phyloP scores from a whole-genome alignment of 352 stramenopile species.

The Phytophthora boehmeriae region DNA sequence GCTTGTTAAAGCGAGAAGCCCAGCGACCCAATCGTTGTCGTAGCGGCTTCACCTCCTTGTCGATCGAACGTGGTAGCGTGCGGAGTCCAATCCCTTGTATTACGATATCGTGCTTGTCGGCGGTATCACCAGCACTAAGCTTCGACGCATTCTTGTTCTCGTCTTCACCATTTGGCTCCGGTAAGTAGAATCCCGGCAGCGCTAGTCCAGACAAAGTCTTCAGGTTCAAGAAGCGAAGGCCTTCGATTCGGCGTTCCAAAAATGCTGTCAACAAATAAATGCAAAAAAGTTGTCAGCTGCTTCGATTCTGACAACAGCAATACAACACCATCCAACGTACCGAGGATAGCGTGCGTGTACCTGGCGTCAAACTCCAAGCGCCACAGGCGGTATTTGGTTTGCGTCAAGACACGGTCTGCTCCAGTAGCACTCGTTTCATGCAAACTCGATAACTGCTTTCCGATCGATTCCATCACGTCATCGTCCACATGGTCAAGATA shows the following conservation, averaged over 20 bases:
- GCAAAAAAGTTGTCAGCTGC: conserved; percentile 5
- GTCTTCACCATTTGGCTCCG: conserved; percentile 31
- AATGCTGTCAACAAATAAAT: conserved; percentile 32
- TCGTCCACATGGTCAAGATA: conserved; percentile 64
- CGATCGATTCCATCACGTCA: conserved; percentile 33
- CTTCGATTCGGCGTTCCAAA: conserved; percentile 50
- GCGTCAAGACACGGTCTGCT: conserved; percentile 20
- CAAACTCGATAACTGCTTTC: conserved; percentile 24
- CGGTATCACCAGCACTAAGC: conserved; percentile 1
- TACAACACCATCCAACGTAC: conserved; percentile 30
- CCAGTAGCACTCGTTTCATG: neutral
- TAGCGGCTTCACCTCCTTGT: conserved; percentile 35
- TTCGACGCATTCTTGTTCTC: conserved; percentile 17
- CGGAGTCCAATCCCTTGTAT: conserved; percentile 57
- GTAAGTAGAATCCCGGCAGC: conserved; percentile 70
- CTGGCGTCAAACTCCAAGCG: conserved; percentile 80
- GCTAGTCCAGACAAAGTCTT: conserved; percentile 37
- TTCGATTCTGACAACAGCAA: neutral
- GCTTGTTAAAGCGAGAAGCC: conserved; percentile 41
- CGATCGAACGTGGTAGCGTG: conserved; percentile 17
- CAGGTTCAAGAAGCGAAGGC: conserved; percentile 54
- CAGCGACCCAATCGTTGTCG: conserved; percentile 44
- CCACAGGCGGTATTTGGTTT: conserved; percentile 56
- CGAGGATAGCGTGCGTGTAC: conserved; percentile 57
- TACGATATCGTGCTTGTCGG: conserved; percentile 24